phyloP scores from a whole-genome alignment of 2,329 filamentous ascomycete genomes.

The Verticillium nonalfalfae region DNA sequence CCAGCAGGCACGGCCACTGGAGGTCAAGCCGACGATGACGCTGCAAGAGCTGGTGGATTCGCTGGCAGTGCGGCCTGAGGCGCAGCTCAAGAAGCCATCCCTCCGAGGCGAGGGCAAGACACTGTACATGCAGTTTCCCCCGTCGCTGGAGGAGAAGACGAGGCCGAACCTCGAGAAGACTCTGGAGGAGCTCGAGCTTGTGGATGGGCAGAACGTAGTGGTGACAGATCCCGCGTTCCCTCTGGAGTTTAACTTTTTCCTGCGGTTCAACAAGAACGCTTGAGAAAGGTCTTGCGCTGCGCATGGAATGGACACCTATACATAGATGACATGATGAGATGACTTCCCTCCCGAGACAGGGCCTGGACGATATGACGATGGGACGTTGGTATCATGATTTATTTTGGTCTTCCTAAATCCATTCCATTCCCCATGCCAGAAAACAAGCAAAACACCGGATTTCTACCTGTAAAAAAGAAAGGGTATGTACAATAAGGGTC shows the following conservation, averaged over 20 bases:
- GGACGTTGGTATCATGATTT: constrained; percentile 1
- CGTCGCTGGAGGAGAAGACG: constrained; percentile 77
- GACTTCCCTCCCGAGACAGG: neutral
- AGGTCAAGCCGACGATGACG: constrained; percentile 64
- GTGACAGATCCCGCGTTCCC: constrained; percentile 88
- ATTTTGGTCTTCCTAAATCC: neutral
- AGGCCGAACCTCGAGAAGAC: constrained; percentile 75
- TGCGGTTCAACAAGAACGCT: constrained; percentile 35
- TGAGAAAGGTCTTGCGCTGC: neutral
- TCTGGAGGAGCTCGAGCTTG: constrained; percentile 64
- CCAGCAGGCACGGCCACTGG: constrained; percentile 68
- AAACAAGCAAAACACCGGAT: neutral
- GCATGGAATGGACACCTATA: neutral
- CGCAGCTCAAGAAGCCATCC: constrained; percentile 90
- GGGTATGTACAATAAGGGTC: neutral
- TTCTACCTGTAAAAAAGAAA: neutral
- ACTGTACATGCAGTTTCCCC: constrained; percentile 82
- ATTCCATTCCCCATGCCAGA: neutral
- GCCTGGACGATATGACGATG: neutral
- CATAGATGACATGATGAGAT: constrained; percentile 1
- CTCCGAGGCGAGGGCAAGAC: constrained; percentile 74
- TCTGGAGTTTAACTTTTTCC: constrained; percentile 56
- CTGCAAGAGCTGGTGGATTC: constrained; percentile 81
- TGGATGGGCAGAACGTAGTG: constrained; percentile 80
- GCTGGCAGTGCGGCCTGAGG: constrained; percentile 75